A percentile compares a stretch with the other conserved stretches of the same genome.
phyloP scores from a whole-genome alignment of 495 filamentous ascomycete species.

The Lophiostoma macrostomum region DNA sequence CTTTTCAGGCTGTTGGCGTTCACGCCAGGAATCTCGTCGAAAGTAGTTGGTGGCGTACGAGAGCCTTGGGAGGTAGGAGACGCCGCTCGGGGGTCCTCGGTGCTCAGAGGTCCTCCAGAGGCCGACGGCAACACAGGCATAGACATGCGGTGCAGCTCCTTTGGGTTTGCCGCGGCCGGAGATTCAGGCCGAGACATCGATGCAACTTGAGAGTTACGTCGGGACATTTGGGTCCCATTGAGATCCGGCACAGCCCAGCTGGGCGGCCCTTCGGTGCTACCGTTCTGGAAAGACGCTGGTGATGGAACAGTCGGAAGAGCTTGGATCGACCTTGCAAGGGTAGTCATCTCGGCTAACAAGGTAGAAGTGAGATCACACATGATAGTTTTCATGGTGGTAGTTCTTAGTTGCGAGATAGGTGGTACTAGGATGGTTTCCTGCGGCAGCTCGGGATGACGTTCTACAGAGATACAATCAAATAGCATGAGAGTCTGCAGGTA shows the following conservation, averaged over 20 bases:
- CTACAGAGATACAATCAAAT: conserved; percentile 58
- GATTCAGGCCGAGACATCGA: conserved; percentile 48
- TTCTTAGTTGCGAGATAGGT: conserved; percentile 63
- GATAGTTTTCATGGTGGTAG: conserved; percentile 90
- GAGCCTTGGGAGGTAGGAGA: conserved; percentile 45
- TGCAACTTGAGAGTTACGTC: conserved; percentile 55
- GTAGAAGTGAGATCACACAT: conserved; percentile 87
- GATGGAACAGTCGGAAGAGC: conserved; percentile 76
- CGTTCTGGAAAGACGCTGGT: conserved; percentile 49
- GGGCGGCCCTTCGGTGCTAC: conserved; percentile 5
- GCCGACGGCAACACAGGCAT: conserved; percentile 60
- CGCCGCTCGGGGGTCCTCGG: conserved; percentile 51
- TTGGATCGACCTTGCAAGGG: conserved; percentile 80
- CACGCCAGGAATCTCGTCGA: conserved; percentile 64
- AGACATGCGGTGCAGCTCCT: conserved; percentile 67
- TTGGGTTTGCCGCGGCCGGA: conserved; percentile 46
- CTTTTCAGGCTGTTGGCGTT: conserved; percentile 2
- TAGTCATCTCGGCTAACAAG: conserved; percentile 82
- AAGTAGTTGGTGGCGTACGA: conserved; percentile 63
- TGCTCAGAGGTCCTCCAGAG: conserved; percentile 41
- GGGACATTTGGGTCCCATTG: conserved; percentile 28
- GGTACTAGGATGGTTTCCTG: conserved; percentile 71
- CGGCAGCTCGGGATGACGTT: conserved; percentile 45
- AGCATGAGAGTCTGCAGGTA: conserved; percentile 75
- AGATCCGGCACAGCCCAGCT: conserved; percentile 19